Conservation (phyloP, 1,284 basidiomycete species). For the Puccinia polysora region DNA sequence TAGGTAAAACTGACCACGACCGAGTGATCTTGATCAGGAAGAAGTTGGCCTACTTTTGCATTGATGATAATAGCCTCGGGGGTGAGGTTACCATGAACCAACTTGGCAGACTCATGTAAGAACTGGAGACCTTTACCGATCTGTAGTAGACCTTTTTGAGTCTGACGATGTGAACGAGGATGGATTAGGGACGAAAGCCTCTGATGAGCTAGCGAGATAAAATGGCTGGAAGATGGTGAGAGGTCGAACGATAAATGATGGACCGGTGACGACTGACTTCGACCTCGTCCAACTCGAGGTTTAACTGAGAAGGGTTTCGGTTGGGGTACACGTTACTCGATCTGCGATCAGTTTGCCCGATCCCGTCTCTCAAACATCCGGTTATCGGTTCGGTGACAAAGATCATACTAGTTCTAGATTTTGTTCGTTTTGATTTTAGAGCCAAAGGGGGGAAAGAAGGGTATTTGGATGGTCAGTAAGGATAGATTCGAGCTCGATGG, state of each 20-base stretch:
- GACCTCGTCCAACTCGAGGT: conserved; percentile 76
- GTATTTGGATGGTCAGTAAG: not conserved
- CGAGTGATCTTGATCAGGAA: not conserved
- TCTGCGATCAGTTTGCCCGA: conserved; percentile 58
- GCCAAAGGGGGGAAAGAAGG: not conserved
- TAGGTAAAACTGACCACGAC: too few relatives aligned
- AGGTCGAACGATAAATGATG: conserved; percentile 43
- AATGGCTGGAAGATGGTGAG: too few relatives aligned
- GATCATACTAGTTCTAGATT: conserved; percentile 63
- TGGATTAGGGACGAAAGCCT: conserved; percentile 44
- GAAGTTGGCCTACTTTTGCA: conserved; percentile 68
- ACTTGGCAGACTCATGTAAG: conserved; percentile 79
- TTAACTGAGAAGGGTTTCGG: conserved; percentile 57
- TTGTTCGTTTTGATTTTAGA: too few relatives aligned
- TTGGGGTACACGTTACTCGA: conserved; percentile 53
- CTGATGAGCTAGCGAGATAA: not conserved
- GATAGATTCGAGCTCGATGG: too few relatives aligned
- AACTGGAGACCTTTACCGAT: conserved; percentile 88
- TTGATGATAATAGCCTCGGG: conserved; percentile 81
- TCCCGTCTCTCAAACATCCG: conserved; percentile 69
- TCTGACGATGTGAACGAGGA: conserved; percentile 57
- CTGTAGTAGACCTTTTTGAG: conserved; percentile 93
- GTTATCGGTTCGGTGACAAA: conserved; percentile 89
- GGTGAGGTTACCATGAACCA: conserved; percentile 87
- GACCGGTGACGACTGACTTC: conserved; percentile 60